Evolutionary conservation across 75 land plant species (phyloP).

Genomic region (Sequoia sempervirens): DNA sequence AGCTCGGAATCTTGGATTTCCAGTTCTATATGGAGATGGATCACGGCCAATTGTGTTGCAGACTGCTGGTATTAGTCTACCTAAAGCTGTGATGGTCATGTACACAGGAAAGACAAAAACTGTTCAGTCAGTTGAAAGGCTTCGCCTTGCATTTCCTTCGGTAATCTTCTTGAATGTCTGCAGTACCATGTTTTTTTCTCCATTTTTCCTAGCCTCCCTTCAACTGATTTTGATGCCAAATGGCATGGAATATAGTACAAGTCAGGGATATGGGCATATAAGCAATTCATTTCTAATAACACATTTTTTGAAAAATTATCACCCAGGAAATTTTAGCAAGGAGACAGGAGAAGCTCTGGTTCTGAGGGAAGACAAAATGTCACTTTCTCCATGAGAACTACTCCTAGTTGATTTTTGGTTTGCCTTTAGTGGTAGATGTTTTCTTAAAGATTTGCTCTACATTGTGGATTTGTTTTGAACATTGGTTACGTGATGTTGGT

Average conservation of each 20-base stretch:
- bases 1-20: slow-evolving; percentile 80
- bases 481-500: too few species aligned
- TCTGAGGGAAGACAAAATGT: too few species aligned
- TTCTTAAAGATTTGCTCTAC: too few species aligned
- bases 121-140: slow-evolving; percentile 76
- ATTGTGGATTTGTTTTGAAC: too few species aligned
- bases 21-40: slow-evolving; percentile 92
- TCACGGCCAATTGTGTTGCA: slow-evolving; percentile 88
- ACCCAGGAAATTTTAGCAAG: neutral
- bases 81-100: slow-evolving; percentile 97
- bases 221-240: neutral
- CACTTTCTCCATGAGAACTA: too few species aligned
- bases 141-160: slow-evolving; percentile 80
- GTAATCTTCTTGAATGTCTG: slow-evolving; percentile 30
- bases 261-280: neutral
- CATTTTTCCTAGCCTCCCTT: slow-evolving; percentile 1
- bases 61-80: slow-evolving; percentile 83
- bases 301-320: neutral
- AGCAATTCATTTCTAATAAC: neutral
- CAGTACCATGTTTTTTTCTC: neutral
- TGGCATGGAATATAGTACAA: neutral
- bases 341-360: too few species aligned
- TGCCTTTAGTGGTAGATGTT: too few species aligned
- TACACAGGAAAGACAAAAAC: slow-evolving; percentile 66
- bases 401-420: too few species aligned